These are phyloP conservation scores for Smittium culicis DNA, from an alignment of 371 early-diverging fungal genomes.

Conservation along the genomic window DNA sequence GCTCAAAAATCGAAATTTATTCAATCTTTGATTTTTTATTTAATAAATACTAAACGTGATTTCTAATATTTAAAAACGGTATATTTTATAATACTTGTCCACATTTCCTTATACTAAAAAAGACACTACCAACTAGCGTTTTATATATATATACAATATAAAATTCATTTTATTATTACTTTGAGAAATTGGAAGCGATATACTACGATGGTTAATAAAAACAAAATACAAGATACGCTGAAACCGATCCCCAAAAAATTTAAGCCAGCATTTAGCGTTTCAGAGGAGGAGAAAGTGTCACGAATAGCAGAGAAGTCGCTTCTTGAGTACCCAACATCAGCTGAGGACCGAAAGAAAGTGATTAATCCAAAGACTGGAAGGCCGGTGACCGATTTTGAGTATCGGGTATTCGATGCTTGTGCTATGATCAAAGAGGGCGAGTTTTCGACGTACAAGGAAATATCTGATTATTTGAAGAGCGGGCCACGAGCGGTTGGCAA, in stretches of 20 bases:
- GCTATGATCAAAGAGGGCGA: constrained; percentile 54
- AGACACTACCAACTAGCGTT: too few species aligned
- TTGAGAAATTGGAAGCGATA: too few species aligned
- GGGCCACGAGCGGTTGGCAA: constrained; percentile 65
- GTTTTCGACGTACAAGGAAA: constrained; percentile 58
- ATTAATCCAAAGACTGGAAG: constrained; percentile 41
- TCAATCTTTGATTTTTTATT: too few species aligned
- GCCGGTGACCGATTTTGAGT: constrained; percentile 52
- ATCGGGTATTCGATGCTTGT: constrained; percentile 52
- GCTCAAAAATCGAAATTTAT: too few species aligned
- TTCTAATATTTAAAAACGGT: too few species aligned
- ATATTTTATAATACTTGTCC: too few species aligned
- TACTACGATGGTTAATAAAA: too few species aligned
- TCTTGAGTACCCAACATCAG: neutral
- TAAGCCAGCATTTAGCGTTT: neutral
- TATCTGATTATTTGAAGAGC: constrained; percentile 44
- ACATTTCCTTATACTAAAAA: too few species aligned
- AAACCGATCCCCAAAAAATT: constrained; percentile 4
- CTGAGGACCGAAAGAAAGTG: constrained; percentile 30
- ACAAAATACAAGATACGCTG: neutral
- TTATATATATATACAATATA: too few species aligned
- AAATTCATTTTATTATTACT: too few species aligned
- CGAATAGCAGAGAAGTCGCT: neutral
- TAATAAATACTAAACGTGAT: too few species aligned
- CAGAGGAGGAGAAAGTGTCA: neutral